A percentile compares a stretch with the other conserved stretches of the same genome.
Evolutionary conservation across 176 grass and related monocot species (phyloP).

Genomic region (Cenchrus purpureus): DNA sequence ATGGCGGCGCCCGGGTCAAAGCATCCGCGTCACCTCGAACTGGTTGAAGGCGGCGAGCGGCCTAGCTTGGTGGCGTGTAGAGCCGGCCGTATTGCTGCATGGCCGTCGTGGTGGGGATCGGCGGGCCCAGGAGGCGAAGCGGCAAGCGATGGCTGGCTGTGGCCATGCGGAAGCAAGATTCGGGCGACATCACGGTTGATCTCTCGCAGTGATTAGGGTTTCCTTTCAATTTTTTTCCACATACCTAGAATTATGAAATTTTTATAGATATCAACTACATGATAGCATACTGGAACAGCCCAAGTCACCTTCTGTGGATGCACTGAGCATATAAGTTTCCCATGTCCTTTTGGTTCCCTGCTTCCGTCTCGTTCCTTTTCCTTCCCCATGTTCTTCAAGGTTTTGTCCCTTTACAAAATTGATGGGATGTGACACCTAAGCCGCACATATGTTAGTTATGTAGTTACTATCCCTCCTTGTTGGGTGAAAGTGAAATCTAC

Average conservation of each 20-base stretch:
- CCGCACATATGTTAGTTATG: neutral
- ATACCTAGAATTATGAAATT: neutral
- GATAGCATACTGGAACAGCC: neutral
- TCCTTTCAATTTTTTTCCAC: neutral
- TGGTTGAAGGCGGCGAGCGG: no score
- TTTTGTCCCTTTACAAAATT: neutral
- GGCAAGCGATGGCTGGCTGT: no score
- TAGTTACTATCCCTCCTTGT: neutral
- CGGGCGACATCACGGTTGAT: no score
- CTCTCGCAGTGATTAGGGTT: no score
- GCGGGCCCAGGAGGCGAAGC: no score
- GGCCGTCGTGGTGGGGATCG: no score
- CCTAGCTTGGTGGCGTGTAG: no score
- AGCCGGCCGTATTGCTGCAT: no score
- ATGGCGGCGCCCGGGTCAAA: no score
- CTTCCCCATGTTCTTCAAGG: neutral
- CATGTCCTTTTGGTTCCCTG: neutral
- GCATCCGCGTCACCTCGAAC: no score
- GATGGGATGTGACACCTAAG: neutral
- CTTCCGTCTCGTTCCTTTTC: neutral
- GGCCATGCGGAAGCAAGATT: no score
- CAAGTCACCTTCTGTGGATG: constrained; percentile 27
- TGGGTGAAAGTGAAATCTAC: neutral
- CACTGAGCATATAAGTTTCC: constrained; percentile 6
- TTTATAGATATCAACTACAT: neutral